A percentile compares a stretch with the other conserved stretches of the same genome.
Conservation (phyloP, 768 basidiomycete species). For the Boletus rubroflammeus region DNA sequence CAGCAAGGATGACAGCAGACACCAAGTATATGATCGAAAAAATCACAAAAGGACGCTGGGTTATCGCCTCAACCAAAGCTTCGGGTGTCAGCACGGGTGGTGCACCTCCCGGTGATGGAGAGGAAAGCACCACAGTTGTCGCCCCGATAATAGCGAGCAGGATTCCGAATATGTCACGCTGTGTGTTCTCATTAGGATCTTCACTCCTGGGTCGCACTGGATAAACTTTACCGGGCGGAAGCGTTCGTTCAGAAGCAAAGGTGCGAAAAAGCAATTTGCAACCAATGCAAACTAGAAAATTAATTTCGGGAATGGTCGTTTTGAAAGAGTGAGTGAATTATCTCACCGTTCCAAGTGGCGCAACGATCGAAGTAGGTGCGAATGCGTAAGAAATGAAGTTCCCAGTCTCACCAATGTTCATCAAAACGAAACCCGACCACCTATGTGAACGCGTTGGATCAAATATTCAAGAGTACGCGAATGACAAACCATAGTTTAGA, state of each 20-base stretch:
- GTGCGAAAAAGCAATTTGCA: slow-evolving; percentile 93
- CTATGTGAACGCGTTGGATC: slow-evolving; percentile 35
- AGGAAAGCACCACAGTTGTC: slow-evolving; percentile 84
- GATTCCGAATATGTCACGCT: slow-evolving; percentile 81
- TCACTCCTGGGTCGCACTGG: not conserved
- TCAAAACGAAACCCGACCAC: slow-evolving; percentile 87
- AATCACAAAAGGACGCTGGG: slow-evolving; percentile 66
- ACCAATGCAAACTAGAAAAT: slow-evolving; percentile 77
- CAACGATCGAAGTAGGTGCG: slow-evolving; percentile 90
- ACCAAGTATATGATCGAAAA: slow-evolving; percentile 66
- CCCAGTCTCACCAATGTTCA: slow-evolving; percentile 87
- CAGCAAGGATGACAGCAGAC: slow-evolving; percentile 53
- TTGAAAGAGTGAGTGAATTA: slow-evolving; percentile 1
- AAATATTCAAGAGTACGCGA: not conserved
- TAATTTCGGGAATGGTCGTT: not conserved
- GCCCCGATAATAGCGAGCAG: slow-evolving; percentile 82
- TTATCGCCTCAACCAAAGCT: slow-evolving; percentile 64
- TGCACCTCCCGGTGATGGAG: slow-evolving; percentile 66
- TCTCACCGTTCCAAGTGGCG: slow-evolving; percentile 90
- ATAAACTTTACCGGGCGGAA: slow-evolving; percentile 63
- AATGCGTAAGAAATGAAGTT: slow-evolving; percentile 91
- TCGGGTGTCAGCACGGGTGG: slow-evolving; percentile 55
- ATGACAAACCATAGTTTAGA: slow-evolving; percentile 74
- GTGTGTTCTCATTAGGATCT: slow-evolving; percentile 12
- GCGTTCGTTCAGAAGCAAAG: slow-evolving; percentile 74